A percentile compares a stretch with the other conserved stretches of the same genome.
These are phyloP conservation scores for Colletotrichum tanaceti DNA, from an alignment of 2,329 filamentous ascomycete genomes.

Conservation along the genomic window DNA sequence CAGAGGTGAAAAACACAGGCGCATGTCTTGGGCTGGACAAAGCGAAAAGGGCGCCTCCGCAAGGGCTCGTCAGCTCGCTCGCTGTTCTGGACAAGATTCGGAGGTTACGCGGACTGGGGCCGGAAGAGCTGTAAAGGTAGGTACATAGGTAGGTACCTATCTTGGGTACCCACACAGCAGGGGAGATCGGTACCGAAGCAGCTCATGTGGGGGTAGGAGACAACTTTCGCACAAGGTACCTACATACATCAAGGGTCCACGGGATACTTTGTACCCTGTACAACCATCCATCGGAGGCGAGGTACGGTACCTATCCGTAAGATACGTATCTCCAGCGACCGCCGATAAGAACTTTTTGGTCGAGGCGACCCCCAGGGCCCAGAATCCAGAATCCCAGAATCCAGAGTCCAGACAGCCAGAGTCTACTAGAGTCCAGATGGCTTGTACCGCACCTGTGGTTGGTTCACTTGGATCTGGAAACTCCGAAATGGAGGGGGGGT, in stretches of 20 bases:
- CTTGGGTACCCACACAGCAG: too few relatives aligned
- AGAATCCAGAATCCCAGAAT: not conserved
- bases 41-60: constrained; percentile 8
- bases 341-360: not conserved
- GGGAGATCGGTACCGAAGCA: not conserved
- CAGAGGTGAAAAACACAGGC: not conserved
- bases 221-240: not conserved
- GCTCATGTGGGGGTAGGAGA: constrained; percentile 1
- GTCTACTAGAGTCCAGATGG: not conserved
- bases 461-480: not conserved
- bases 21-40: constrained; percentile 16
- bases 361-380: not conserved
- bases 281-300: too few relatives aligned
- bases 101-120: constrained; percentile 1
- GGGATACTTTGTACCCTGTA: not conserved
- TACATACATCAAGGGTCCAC: too few relatives aligned
- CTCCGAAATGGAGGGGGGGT: too few relatives aligned
- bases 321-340: too few relatives aligned
- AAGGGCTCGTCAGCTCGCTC: constrained; percentile 4
- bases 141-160: too few relatives aligned
- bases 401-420: too few relatives aligned
- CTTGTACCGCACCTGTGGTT: not conserved
- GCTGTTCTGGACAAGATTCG: not conserved
- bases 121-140: not conserved
- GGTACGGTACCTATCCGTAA: too few relatives aligned